Conservation (phyloP, 2,329 filamentous ascomycete genomes). For the Drechslera avenae region DNA sequence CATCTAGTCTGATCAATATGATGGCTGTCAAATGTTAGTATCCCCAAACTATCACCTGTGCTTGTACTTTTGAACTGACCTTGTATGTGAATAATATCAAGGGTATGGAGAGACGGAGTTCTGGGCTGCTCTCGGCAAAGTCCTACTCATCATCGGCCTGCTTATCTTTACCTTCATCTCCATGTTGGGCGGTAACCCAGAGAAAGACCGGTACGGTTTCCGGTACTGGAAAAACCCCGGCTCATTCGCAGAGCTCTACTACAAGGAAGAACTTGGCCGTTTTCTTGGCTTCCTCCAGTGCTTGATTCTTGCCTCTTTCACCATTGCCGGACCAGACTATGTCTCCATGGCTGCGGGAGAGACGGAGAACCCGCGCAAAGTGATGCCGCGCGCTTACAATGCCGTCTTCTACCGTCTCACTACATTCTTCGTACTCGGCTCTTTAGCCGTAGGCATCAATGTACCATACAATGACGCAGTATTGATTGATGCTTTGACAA, state of each 20-base stretch:
- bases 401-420: slow-evolving; percentile 80
- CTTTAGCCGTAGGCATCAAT: slow-evolving; percentile 71
- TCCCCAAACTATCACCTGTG: too few relatives aligned
- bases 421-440: slow-evolving; percentile 75
- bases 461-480: slow-evolving; percentile 70
- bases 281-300: slow-evolving; percentile 79
- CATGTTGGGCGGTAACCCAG: slow-evolving; percentile 82
- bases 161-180: slow-evolving; percentile 71
- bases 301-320: slow-evolving; percentile 64
- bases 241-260: slow-evolving; percentile 68
- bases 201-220: slow-evolving; percentile 57
- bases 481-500: slow-evolving; percentile 65
- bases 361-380: slow-evolving; percentile 52
- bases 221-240: slow-evolving; percentile 64
- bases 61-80: too few relatives aligned
- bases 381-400: slow-evolving; percentile 75
- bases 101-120: slow-evolving; percentile 67
- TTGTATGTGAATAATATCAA: too few relatives aligned
- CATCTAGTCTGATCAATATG: slow-evolving; percentile 65
- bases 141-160: slow-evolving; percentile 54
- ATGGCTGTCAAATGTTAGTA: slow-evolving; percentile 56
- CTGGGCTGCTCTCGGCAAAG: slow-evolving; percentile 67
- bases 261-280: slow-evolving; percentile 69
- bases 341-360: slow-evolving; percentile 57
- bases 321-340: slow-evolving; percentile 56